phyloP scores from a whole-genome alignment of 2,329 filamentous ascomycete species.

The Cordyceps sp. region DNA sequence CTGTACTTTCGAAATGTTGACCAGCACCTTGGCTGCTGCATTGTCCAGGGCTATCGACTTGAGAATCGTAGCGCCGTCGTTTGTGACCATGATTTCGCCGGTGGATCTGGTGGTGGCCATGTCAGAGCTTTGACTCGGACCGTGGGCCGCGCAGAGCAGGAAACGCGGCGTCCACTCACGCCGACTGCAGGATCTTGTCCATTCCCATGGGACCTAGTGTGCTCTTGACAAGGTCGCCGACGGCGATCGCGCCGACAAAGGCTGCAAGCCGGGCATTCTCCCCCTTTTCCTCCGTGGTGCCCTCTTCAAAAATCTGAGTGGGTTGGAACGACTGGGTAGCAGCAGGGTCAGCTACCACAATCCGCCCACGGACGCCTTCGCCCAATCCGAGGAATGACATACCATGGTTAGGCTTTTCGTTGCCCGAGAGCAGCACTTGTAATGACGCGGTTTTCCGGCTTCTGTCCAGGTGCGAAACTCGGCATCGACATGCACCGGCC shows the following conservation, averaged over 20 bases:
- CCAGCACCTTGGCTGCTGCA: slow-evolving; percentile 90
- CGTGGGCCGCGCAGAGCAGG: slow-evolving; percentile 1
- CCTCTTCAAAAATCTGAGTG: slow-evolving; percentile 95
- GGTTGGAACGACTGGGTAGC: slow-evolving; percentile 51
- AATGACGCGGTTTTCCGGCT: neutral
- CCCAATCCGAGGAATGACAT: neutral
- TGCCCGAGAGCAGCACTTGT: neutral
- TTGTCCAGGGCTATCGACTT: slow-evolving; percentile 98
- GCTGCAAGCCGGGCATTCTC: slow-evolving; percentile 98
- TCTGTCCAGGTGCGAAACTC: neutral
- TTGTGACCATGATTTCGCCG: slow-evolving; percentile 94
- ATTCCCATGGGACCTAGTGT: slow-evolving; percentile 95
- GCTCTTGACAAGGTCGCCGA: slow-evolving; percentile 94
- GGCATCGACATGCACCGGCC: neutral
- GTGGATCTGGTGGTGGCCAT: slow-evolving; percentile 48
- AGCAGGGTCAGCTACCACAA: slow-evolving; percentile 5
- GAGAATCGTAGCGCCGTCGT: slow-evolving; percentile 94
- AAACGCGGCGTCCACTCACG: slow-evolving; percentile 37
- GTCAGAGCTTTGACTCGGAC: too few relatives aligned
- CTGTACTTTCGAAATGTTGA: slow-evolving; percentile 98
- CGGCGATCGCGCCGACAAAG: slow-evolving; percentile 94
- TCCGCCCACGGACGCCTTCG: neutral
- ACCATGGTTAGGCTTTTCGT: neutral
- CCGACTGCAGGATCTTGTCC: slow-evolving; percentile 96
- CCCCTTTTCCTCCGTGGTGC: slow-evolving; percentile 93